Percentiles rank a stretch among this genome's conserved stretches.
Evolutionary conservation across 2,329 filamentous ascomycete species (phyloP).

Genomic region (Helotiales sp.): DNA sequence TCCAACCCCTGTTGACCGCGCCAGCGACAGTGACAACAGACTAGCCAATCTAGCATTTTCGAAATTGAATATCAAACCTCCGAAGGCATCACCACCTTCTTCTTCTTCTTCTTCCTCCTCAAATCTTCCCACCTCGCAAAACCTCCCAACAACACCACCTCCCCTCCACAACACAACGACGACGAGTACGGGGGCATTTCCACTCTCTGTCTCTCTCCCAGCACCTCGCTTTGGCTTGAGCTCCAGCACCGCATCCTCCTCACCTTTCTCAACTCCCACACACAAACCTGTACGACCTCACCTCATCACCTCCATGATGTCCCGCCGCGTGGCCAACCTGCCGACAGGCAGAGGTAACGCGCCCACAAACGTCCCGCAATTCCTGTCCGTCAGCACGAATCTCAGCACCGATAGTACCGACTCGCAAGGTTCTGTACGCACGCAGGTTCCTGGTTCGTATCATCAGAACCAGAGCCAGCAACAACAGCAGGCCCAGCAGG

Average conservation of each 20-base stretch:
- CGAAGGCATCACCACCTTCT: not conserved
- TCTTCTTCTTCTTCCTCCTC: not conserved
- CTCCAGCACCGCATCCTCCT: not conserved
- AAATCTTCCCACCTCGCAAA: not conserved
- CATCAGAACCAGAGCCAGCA: constrained; percentile 21
- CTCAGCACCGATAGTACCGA: constrained; percentile 22
- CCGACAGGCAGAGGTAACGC: constrained; percentile 2
- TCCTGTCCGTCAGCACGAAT: constrained; percentile 8
- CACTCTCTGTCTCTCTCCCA: not conserved
- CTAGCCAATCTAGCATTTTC: not conserved
- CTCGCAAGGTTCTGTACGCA: constrained; percentile 36
- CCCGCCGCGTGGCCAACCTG: not conserved
- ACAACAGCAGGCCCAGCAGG: constrained; percentile 10
- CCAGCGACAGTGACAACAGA: not conserved
- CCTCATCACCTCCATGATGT: not conserved
- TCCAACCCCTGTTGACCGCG: not conserved
- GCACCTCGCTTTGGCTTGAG: not conserved
- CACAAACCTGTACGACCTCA: not conserved
- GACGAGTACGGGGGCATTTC: not conserved
- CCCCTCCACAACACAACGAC: not conserved
- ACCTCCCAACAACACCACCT: not conserved
- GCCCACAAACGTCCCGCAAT: not conserved
- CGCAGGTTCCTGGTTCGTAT: constrained; percentile 36
- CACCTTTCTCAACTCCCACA: constrained; percentile 1
- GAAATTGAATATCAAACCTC: not conserved